phyloP scores from a whole-genome alignment of 208 protist species.

The Leptomonas pyrrhocoris region DNA sequence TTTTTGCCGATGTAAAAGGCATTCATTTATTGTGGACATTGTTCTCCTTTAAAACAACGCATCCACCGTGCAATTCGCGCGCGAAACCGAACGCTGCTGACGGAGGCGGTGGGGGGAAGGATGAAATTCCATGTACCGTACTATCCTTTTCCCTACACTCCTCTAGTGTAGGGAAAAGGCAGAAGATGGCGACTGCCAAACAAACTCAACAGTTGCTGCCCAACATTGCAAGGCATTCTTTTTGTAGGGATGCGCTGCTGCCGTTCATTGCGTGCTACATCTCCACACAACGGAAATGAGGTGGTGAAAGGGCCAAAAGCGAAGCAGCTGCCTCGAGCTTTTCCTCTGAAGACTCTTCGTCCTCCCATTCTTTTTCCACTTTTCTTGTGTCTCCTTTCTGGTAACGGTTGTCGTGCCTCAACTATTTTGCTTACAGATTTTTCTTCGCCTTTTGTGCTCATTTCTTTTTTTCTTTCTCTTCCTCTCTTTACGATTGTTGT shows the following conservation, averaged over 20 bases:
- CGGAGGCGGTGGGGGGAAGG: background rate
- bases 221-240: too few species aligned
- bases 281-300: background rate
- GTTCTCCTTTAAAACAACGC: constrained; percentile 4
- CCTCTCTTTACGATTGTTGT: too few species aligned
- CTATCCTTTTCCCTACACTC: too few species aligned
- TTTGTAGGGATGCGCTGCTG: background rate
- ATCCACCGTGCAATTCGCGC: background rate
- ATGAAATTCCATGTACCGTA: background rate
- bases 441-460: constrained; percentile 4
- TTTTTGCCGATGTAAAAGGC: constrained; percentile 11
- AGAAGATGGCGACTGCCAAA: too few species aligned
- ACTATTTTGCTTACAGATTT: background rate
- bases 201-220: too few species aligned
- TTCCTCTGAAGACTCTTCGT: too few species aligned
- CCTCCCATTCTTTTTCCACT: too few species aligned
- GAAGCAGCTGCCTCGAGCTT: background rate
- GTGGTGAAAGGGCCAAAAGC: background rate
- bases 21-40: background rate
- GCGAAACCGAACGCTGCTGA: background rate
- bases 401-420: too few species aligned
- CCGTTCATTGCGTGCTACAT: background rate
- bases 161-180: too few species aligned
- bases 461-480: background rate
- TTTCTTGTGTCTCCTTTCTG: too few species aligned